A percentile compares a stretch with the other conserved stretches of the same genome.
These are phyloP conservation scores for Fusarium nematophilum DNA, from an alignment of 2,329 filamentous ascomycete genomes.

Conservation along the genomic window DNA sequence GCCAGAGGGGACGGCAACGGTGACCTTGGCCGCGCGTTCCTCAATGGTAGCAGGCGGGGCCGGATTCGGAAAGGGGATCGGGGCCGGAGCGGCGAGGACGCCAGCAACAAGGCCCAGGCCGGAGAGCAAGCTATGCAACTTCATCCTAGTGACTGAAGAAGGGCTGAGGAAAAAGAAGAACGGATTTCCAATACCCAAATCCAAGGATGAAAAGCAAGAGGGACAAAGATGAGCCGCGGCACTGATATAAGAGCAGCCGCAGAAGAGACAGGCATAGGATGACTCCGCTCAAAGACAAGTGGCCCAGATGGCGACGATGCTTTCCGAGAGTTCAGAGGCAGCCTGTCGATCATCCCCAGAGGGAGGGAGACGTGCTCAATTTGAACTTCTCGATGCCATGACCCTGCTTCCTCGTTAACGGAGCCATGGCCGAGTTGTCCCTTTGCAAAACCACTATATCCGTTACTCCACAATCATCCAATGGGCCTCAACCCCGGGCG, in stretches of 20 bases:
- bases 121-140: constrained; percentile 23
- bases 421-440: no score
- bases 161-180: neutral
- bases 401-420: neutral
- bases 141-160: constrained; percentile 28
- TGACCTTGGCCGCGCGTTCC: constrained; percentile 59
- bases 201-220: neutral
- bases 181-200: neutral
- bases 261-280: constrained; percentile 1
- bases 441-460: neutral
- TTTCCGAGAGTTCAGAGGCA: constrained; percentile 20
- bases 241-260: neutral
- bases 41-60: constrained; percentile 47
- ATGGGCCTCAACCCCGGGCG: constrained; percentile 1
- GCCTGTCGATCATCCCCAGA: constrained; percentile 1
- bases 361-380: constrained; percentile 31
- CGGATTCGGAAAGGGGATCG: constrained; percentile 26
- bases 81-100: constrained; percentile 35
- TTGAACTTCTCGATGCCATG: constrained; percentile 29
- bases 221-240: constrained; percentile 4
- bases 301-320: constrained; percentile 8
- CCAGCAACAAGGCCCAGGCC: constrained; percentile 30
- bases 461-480: constrained; percentile 1
- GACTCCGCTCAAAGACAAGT: neutral
- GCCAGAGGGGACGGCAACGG: constrained; percentile 66